Percentiles rank a stretch among this genome's conserved stretches.
Evolutionary conservation across 1,139 yeast species (phyloP).

Genomic region (Dujonia santamariae): DNA sequence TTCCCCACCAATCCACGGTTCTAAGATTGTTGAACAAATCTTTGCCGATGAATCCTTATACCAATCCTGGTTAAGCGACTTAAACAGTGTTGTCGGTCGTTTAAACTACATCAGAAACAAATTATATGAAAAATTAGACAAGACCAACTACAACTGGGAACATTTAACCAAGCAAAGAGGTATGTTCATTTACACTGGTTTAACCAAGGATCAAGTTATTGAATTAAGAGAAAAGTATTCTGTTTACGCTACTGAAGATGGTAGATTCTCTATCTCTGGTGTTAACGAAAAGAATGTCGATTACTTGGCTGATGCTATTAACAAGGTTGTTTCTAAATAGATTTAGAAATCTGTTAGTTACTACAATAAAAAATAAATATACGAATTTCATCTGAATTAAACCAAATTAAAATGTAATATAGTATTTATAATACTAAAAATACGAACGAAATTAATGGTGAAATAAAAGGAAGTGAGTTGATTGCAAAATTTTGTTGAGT

Average conservation of each 20-base stretch:
- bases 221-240: constrained; percentile 68
- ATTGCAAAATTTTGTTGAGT: too few relatives aligned
- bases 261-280: constrained; percentile 91
- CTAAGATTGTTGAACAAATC: constrained; percentile 79
- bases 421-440: too few relatives aligned
- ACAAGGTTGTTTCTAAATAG: constrained; percentile 47
- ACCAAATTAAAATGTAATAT: too few relatives aligned
- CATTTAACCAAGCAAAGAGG: constrained; percentile 89
- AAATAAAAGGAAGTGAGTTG: too few relatives aligned
- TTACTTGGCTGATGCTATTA: constrained; percentile 75
- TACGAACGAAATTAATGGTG: too few relatives aligned
- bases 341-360: too few relatives aligned
- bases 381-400: too few relatives aligned
- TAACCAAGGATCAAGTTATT: constrained; percentile 65
- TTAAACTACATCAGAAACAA: constrained; percentile 72
- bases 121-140: constrained; percentile 55
- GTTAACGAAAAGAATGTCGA: constrained; percentile 77
- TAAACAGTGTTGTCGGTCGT: constrained; percentile 72
- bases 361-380: too few relatives aligned
- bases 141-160: constrained; percentile 69
- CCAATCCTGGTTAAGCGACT: constrained; percentile 75
- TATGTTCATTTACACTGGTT: constrained; percentile 93
- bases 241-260: constrained; percentile 83
- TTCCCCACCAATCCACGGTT: constrained; percentile 93
- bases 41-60: constrained; percentile 61